Evolutionary conservation across 208 protist genomes (phyloP).

Genomic region (Wallacemonas sp.): DNA sequence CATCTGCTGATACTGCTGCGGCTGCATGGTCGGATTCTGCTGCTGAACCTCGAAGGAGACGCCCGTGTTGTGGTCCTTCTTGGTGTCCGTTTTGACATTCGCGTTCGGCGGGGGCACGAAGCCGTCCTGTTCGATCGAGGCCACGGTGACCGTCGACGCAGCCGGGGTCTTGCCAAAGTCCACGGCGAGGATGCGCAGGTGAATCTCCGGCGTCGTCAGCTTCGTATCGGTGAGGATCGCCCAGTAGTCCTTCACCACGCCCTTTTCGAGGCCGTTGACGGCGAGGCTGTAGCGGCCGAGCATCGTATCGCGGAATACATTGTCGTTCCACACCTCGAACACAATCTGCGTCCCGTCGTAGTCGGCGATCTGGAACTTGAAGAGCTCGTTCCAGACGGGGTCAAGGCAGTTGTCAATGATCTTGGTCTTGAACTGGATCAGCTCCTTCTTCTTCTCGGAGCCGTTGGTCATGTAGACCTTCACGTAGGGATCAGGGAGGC

Average conservation of each 20-base stretch:
- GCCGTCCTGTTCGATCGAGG: constrained; percentile 30
- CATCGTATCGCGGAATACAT: constrained; percentile 46
- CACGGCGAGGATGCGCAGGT: constrained; percentile 50
- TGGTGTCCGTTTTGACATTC: constrained; percentile 27
- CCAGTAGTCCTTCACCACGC: constrained; percentile 68
- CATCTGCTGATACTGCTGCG: constrained; percentile 9
- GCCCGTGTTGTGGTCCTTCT: constrained; percentile 6
- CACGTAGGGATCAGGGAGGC: constrained; percentile 62
- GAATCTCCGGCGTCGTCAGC: constrained; percentile 52
- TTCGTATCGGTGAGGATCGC: constrained; percentile 44
- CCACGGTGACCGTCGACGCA: constrained; percentile 4
- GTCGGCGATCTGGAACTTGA: constrained; percentile 70
- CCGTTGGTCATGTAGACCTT: constrained; percentile 42
- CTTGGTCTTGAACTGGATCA: constrained; percentile 44
- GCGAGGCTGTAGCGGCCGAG: constrained; percentile 58
- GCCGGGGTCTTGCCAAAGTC: constrained; percentile 53
- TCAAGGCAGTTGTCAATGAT: constrained; percentile 52
- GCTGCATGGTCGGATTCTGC: constrained; percentile 16
- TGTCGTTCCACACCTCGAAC: constrained; percentile 70
- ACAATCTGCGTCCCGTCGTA: constrained; percentile 45
- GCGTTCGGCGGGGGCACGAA: constrained; percentile 1
- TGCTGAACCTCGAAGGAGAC: constrained; percentile 1
- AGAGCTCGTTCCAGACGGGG: constrained; percentile 67
- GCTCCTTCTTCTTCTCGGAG: constrained; percentile 33
- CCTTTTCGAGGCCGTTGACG: constrained; percentile 48